Evolutionary conservation across 2,329 filamentous ascomycete species (phyloP).

Genomic region (Purpureocillium lavendulum): DNA sequence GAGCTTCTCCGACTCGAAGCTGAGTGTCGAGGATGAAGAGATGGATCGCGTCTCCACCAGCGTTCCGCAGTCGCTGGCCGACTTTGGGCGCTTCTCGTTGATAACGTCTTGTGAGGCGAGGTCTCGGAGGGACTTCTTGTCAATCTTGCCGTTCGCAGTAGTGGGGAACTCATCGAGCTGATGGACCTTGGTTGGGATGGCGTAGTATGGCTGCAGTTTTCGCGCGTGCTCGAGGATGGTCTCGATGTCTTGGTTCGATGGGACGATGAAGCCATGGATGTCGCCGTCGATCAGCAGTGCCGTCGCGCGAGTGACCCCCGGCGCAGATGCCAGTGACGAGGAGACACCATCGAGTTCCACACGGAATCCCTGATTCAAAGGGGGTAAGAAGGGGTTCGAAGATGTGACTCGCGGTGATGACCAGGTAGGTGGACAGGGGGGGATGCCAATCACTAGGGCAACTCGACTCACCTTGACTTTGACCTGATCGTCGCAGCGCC

Average conservation of each 20-base stretch:
- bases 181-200: conserved; percentile 38
- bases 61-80: conserved; percentile 10
- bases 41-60: conserved; percentile 20
- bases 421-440: too few species aligned
- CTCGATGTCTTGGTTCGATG: conserved; percentile 22
- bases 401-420: too few species aligned
- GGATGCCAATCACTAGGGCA: background rate
- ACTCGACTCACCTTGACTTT: conserved; percentile 41
- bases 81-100: conserved; percentile 5
- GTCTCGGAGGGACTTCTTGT: conserved; percentile 36
- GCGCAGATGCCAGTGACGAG: conserved; percentile 35
- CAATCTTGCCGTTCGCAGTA: conserved; percentile 48
- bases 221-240: conserved; percentile 30
- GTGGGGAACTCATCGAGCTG: conserved; percentile 35
- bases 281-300: conserved; percentile 36
- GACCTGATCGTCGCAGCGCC: conserved; percentile 52
- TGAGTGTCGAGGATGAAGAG: conserved; percentile 20
- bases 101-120: conserved; percentile 15
- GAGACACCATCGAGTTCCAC: conserved; percentile 53
- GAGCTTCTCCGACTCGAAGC: conserved; percentile 17
- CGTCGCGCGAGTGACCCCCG: conserved; percentile 37
- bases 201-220: conserved; percentile 44
- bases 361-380: conserved; percentile 39
- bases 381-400: background rate
- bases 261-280: conserved; percentile 42